These are phyloP conservation scores for Castanea crenata DNA, from an alignment of 306 rosid species.

Conservation along the genomic window DNA sequence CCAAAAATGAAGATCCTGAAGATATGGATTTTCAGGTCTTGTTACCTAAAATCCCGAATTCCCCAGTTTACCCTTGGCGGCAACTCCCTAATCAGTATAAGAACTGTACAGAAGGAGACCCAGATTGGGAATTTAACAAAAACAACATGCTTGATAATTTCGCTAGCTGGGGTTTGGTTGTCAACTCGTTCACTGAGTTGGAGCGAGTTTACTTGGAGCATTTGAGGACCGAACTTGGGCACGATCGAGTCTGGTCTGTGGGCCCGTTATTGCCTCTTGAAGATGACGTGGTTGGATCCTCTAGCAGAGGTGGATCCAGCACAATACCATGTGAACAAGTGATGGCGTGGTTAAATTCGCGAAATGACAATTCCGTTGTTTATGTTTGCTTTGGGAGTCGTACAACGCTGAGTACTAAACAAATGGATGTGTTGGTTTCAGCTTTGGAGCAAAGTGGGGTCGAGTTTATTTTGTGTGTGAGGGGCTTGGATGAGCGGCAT, in stretches of 20 bases:
- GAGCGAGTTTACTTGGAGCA: slow-evolving; percentile 34
- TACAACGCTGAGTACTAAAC: not conserved
- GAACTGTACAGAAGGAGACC: not conserved
- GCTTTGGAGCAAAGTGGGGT: not conserved
- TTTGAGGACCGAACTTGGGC: slow-evolving; percentile 26
- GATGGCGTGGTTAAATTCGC: not conserved
- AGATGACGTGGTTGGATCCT: not conserved
- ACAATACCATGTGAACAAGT: not conserved
- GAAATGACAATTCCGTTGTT: not conserved
- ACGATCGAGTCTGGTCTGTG: slow-evolving; percentile 41
- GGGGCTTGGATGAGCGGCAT: not conserved
- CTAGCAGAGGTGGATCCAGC: not conserved
- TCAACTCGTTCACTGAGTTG: slow-evolving; percentile 36
- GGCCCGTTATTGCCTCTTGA: slow-evolving; percentile 33
- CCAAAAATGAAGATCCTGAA: no score
- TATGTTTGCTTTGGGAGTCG: slow-evolving; percentile 2
- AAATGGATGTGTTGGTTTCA: not conserved
- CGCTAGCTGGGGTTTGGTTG: slow-evolving; percentile 36
- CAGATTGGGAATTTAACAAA: slow-evolving; percentile 22
- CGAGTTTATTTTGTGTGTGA: not conserved
- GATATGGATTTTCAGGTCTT: no score
- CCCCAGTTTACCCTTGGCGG: slow-evolving; percentile 44
- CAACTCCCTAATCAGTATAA: slow-evolving; percentile 15
- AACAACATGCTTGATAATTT: not conserved
- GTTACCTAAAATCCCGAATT: slow-evolving; percentile 29